phyloP scores from a whole-genome alignment of 148 eudicot species.

The Polygonum aviculare region DNA sequence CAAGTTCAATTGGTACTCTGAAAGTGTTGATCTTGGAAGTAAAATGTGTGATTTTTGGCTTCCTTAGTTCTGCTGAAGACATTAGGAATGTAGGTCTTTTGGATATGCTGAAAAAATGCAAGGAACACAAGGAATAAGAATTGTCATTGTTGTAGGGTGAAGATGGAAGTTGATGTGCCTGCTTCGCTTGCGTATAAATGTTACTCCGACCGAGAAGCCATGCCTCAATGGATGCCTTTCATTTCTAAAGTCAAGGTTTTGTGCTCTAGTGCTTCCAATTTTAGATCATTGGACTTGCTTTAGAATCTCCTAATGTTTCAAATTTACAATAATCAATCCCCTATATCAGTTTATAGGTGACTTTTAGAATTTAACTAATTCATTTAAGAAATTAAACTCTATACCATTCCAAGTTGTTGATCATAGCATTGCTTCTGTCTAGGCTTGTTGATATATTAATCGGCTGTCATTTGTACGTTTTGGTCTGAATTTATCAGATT shows the following conservation, averaged over 20 bases:
- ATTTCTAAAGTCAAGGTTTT: conserved; percentile 82
- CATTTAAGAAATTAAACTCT: too few relatives aligned
- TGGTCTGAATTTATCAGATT: conserved; percentile 30
- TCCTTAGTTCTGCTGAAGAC: neutral
- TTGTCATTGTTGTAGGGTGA: conserved; percentile 35
- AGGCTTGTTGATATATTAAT: neutral
- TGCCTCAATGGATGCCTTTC: conserved; percentile 92
- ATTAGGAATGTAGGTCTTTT: neutral
- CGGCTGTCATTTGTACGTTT: neutral
- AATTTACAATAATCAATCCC: too few relatives aligned
- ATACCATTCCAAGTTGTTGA: neutral
- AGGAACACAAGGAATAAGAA: neutral
- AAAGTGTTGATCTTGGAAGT: neutral
- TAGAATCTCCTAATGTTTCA: neutral
- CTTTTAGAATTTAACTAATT: too few relatives aligned
- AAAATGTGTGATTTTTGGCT: neutral
- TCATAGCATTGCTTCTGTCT: conserved; percentile 1
- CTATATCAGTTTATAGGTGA: too few relatives aligned
- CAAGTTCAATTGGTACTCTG: neutral
- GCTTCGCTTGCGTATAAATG: conserved; percentile 75
- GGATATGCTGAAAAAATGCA: neutral
- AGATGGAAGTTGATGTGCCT: conserved; percentile 75
- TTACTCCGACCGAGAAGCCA: conserved; percentile 83
- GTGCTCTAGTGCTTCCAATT: neutral
- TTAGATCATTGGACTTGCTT: neutral